These are phyloP conservation scores for rapeseed (Brassica napus) DNA, from an alignment of 345 rosid species.

Conservation along the genomic window Da-Ae NC_063436.1:18831501-18832000, in stretches of 20 bases:
- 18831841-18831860: not conserved
- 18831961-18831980: not conserved
- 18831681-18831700: constrained; percentile 23
- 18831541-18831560: too few species aligned
- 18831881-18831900: constrained; percentile 1
- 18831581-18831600: not conserved
- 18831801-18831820: not conserved
- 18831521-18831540: too few species aligned
- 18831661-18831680: not conserved
- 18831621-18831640: not conserved
- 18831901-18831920: not conserved
- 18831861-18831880: constrained; percentile 28
- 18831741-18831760: constrained; percentile 21
- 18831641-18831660: not conserved
- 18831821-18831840: too few species aligned
- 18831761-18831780: constrained; percentile 11
- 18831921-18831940: not conserved
- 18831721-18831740: constrained; percentile 21
- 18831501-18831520: too few species aligned
- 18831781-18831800: constrained; percentile 29
- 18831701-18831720: constrained; percentile 26
- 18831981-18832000: not conserved
- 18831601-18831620: not conserved
- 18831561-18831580: too few species aligned
- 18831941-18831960: not conserved